Evolutionary conservation across 805 yeast genomes (phyloP).

Genomic region (Komagataella populi): DNA sequence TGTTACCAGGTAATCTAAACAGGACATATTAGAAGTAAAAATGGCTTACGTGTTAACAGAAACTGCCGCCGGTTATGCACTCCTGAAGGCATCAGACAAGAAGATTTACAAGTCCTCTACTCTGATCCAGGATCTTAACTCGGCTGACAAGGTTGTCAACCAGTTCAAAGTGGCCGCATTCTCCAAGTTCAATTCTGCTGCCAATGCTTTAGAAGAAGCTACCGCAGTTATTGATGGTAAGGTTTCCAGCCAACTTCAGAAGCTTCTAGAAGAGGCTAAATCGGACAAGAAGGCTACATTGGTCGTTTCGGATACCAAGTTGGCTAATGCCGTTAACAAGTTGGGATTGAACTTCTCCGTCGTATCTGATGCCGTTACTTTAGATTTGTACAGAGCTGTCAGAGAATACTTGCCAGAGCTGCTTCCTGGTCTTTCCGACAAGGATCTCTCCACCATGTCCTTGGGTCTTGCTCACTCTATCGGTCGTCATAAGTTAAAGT

Average conservation of each 20-base stretch:
- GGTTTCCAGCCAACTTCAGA: conserved; percentile 74
- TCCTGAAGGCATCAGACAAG: conserved; percentile 94
- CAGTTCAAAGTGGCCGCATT: conserved; percentile 93
- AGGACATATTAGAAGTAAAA: conserved; percentile 1
- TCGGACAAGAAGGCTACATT: conserved; percentile 75
- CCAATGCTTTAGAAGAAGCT: conserved; percentile 92
- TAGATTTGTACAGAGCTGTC: conserved; percentile 91
- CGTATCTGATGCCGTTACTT: conserved; percentile 88
- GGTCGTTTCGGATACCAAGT: conserved; percentile 88
- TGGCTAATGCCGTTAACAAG: conserved; percentile 94
- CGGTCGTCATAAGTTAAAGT: conserved; percentile 96
- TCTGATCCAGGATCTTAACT: conserved; percentile 62
- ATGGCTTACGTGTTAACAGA: conserved; percentile 92
- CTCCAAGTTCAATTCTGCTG: conserved; percentile 89
- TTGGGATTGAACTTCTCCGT: conserved; percentile 78
- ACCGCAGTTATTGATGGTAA: conserved; percentile 86
- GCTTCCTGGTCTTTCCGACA: conserved; percentile 82
- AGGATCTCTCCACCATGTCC: conserved; percentile 85
- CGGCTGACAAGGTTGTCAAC: conserved; percentile 74
- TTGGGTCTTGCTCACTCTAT: conserved; percentile 97
- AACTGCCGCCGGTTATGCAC: conserved; percentile 98
- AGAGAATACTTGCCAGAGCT: conserved; percentile 89
- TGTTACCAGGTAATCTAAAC: neutral
- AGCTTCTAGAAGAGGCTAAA: conserved; percentile 61
- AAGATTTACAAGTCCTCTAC: conserved; percentile 80